Percentiles rank a stretch among this genome's conserved stretches.
Evolutionary conservation across 1,284 basidiomycete species (phyloP).

Genomic region (Ceratobasidium sp.): DNA sequence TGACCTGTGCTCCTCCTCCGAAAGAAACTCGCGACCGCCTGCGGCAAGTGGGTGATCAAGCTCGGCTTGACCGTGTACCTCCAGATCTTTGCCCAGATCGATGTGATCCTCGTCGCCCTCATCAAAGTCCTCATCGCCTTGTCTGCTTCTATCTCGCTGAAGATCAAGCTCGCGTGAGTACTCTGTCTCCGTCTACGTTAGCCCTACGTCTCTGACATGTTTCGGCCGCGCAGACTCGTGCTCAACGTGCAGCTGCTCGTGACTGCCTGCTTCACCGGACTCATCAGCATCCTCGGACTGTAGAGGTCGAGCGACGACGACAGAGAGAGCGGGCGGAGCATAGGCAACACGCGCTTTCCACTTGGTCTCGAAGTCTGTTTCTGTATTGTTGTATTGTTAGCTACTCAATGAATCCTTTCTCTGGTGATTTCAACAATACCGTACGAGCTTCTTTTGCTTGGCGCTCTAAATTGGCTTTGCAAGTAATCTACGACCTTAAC

Average conservation of each 20-base stretch:
- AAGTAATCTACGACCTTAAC: too few relatives aligned
- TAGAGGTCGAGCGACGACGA: too few relatives aligned
- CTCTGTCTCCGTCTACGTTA: background rate
- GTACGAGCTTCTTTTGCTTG: too few relatives aligned
- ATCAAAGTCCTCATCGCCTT: background rate
- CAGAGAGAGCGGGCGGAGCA: too few relatives aligned
- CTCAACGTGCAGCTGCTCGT: background rate
- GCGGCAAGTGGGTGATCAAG: background rate
- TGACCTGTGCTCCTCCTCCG: background rate
- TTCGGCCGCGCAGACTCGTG: background rate
- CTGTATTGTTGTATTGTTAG: too few relatives aligned
- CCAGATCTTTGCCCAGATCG: background rate
- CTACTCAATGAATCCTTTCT: too few relatives aligned
- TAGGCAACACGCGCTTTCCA: too few relatives aligned
- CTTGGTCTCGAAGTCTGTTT: too few relatives aligned
- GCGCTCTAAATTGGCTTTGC: too few relatives aligned
- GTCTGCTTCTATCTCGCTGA: background rate
- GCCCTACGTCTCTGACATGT: background rate
- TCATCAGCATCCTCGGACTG: conserved; percentile 13
- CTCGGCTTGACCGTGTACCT: conserved; percentile 12
- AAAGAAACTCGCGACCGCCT: background rate
- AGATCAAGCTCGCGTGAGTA: conserved; percentile 25
- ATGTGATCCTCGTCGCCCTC: background rate
- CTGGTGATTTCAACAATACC: too few relatives aligned
- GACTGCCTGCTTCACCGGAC: background rate